phyloP scores from a whole-genome alignment of 495 filamentous ascomycete genomes.

The Letharia columbiana region DNA sequence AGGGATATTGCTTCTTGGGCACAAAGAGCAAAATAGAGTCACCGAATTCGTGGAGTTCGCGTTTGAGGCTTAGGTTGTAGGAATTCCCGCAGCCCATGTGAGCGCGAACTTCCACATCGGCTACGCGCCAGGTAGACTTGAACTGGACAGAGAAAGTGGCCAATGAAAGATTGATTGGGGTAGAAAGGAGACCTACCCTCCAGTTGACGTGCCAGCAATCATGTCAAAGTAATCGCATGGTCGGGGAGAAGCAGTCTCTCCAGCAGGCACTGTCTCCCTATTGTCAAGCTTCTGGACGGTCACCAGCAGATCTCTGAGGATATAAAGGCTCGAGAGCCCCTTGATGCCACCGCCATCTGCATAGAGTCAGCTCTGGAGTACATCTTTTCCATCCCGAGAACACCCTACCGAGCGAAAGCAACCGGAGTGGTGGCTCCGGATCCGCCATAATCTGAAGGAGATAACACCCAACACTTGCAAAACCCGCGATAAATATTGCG shows the following conservation, averaged over 20 bases:
- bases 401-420: conserved; percentile 11
- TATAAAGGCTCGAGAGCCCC: conserved; percentile 34
- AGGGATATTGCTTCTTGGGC: too few relatives aligned
- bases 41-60: too few relatives aligned
- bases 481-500: too few relatives aligned
- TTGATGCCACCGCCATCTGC: conserved; percentile 36
- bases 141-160: too few relatives aligned
- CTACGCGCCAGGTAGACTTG: too few relatives aligned
- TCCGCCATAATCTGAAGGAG: neutral
- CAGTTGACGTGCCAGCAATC: conserved; percentile 37
- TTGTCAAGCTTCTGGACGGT: conserved; percentile 25
- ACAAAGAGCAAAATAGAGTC: too few relatives aligned
- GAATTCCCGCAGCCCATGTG: too few relatives aligned
- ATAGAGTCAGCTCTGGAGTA: neutral
- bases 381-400: neutral
- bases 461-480: too few relatives aligned
- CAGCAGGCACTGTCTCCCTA: conserved; percentile 17
- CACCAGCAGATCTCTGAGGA: conserved; percentile 35
- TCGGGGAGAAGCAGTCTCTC: conserved; percentile 18
- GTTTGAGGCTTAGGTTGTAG: too few relatives aligned
- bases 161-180: too few relatives aligned
- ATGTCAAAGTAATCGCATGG: conserved; percentile 39
- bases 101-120: too few relatives aligned
- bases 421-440: conserved; percentile 7
- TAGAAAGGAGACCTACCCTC: conserved; percentile 23